Evolutionary conservation across 805 yeast genomes (phyloP).

Genomic region (Candida parachauliodes): DNA sequence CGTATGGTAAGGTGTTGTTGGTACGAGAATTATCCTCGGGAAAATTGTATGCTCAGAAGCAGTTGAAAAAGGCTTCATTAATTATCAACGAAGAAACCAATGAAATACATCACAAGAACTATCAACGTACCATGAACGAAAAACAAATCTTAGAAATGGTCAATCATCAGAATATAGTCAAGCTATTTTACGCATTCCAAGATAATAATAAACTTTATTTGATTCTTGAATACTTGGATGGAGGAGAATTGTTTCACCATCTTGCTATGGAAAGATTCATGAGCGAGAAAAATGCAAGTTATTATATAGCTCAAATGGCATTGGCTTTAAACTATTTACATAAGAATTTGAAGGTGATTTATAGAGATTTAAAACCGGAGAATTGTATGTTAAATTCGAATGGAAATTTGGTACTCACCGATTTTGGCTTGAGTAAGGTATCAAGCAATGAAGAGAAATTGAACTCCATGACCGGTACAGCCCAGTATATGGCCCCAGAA

Average conservation of each 20-base stretch:
- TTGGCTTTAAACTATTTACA: constrained; percentile 40
- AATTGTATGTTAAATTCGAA: constrained; percentile 41
- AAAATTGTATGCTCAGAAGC: constrained; percentile 41
- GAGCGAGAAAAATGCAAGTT: constrained; percentile 36
- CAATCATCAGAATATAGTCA: constrained; percentile 42
- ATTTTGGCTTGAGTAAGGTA: constrained; percentile 43
- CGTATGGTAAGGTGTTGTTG: constrained; percentile 41
- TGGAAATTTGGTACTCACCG: constrained; percentile 43
- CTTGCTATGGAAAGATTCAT: constrained; percentile 21
- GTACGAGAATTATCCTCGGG: constrained; percentile 38
- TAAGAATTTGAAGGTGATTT: constrained; percentile 33
- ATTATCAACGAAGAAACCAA: constrained; percentile 29
- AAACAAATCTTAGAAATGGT: constrained; percentile 39
- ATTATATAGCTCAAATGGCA: constrained; percentile 41
- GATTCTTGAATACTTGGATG: constrained; percentile 42
- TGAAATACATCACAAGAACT: constrained; percentile 30
- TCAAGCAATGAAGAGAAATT: constrained; percentile 17
- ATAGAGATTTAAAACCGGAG: constrained; percentile 44
- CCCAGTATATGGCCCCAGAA: constrained; percentile 48
- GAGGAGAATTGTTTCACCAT: constrained; percentile 45
- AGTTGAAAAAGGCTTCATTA: constrained; percentile 35
- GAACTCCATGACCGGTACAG: constrained; percentile 41
- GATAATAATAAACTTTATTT: constrained; percentile 41
- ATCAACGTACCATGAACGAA: constrained; percentile 39
- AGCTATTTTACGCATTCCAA: constrained; percentile 42